These are phyloP conservation scores for Cryptococcus sp. DNA, from an alignment of 1,284 basidiomycete genomes.

Conservation along the genomic window DNA sequence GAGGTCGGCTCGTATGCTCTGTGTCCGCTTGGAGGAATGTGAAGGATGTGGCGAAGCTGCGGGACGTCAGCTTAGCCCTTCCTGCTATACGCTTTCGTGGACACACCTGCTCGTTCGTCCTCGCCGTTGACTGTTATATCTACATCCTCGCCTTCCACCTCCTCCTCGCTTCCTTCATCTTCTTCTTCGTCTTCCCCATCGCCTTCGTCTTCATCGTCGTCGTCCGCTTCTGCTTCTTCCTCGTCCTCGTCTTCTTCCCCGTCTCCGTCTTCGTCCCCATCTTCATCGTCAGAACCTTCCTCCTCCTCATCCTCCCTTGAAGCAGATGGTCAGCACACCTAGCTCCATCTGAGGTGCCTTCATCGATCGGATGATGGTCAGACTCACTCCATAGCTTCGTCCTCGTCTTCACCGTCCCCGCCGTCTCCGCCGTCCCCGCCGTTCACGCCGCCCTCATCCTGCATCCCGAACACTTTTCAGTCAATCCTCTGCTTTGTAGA, in stretches of 20 bases:
- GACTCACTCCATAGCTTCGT: too few species aligned
- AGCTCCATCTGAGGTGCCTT: too few species aligned
- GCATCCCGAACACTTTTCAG: too few species aligned
- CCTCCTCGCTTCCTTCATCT: conserved; percentile 23
- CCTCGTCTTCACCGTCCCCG: too few species aligned
- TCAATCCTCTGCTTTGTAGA: too few species aligned
- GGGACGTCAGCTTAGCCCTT: neutral
- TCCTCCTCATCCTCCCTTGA: conserved; percentile 9
- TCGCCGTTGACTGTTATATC: conserved; percentile 13
- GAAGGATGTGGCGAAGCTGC: neutral
- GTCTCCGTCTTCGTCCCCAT: conserved; percentile 20
- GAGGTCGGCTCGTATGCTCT: neutral
- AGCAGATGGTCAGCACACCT: too few species aligned
- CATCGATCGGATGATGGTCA: too few species aligned
- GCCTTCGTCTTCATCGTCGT: conserved; percentile 20
- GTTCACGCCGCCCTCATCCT: conserved; percentile 15
- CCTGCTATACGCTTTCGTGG: neutral
- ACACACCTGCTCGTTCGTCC: conserved; percentile 17
- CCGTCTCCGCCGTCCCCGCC: conserved; percentile 1
- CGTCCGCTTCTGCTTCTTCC: conserved; percentile 14
- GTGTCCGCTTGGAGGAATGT: neutral
- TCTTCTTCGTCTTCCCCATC: conserved; percentile 21
- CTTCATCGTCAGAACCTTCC: conserved; percentile 18
- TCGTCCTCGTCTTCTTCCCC: conserved; percentile 13
- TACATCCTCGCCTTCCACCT: conserved; percentile 22